Evolutionary conservation across 805 yeast genomes (phyloP).

Genomic region (Zygoascus biomembranicola): DNA sequence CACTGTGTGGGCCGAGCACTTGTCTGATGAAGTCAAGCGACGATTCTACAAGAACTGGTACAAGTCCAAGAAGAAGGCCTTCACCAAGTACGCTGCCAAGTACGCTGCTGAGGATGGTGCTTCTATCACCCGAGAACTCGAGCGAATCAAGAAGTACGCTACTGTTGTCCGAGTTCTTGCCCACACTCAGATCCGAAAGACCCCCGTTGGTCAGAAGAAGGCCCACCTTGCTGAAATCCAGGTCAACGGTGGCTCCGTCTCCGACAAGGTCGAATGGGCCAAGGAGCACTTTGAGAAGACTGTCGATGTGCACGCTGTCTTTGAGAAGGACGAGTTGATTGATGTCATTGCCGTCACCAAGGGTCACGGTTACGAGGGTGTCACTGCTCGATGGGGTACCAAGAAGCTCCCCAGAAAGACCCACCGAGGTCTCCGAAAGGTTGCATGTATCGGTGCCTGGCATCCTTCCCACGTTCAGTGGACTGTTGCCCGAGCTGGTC

Average conservation of each 20-base stretch:
- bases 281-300: conserved; percentile 98
- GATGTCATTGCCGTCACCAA: conserved; percentile 99
- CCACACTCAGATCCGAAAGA: conserved; percentile 99
- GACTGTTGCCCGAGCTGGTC: conserved; percentile 99
- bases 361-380: conserved; percentile 99
- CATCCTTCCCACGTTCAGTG: conserved; percentile 99
- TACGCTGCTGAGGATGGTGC: conserved; percentile 89
- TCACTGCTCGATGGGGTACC: conserved; percentile 99
- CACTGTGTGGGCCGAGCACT: conserved; percentile 99
- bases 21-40: conserved; percentile 98
- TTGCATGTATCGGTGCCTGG: conserved; percentile 99
- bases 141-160: conserved; percentile 98
- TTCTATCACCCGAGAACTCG: conserved; percentile 89
- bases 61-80: conserved; percentile 99
- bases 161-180: conserved; percentile 97
- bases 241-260: conserved; percentile 97
- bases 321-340: conserved; percentile 97
- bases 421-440: conserved; percentile 99
- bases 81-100: conserved; percentile 99
- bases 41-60: conserved; percentile 99
- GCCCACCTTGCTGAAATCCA: conserved; percentile 99
- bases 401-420: conserved; percentile 99
- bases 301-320: conserved; percentile 88
- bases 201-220: conserved; percentile 98
- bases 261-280: conserved; percentile 99